Evolutionary conservation across 129 eudicot genomes (phyloP).

Genomic region (Gnaphalium uliginosum): DNA sequence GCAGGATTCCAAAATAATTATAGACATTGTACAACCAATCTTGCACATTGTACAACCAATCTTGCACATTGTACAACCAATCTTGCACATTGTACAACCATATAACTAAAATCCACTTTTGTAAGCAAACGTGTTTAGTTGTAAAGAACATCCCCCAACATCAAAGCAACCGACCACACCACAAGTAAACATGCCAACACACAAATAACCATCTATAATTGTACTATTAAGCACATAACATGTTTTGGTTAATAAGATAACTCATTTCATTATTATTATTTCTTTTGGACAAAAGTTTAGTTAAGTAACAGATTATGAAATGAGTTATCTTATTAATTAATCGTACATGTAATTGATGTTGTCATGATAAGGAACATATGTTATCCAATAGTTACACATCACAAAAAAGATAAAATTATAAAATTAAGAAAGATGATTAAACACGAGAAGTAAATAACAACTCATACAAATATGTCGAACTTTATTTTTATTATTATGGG

Average conservation of each 20-base stretch:
- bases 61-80: constrained; percentile 17
- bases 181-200: constrained; percentile 11
- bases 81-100: neutral
- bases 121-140: constrained; percentile 11
- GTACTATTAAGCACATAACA: neutral
- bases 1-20: constrained; percentile 25
- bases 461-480: neutral
- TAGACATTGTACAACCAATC: no score
- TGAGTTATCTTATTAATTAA: no score
- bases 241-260: neutral
- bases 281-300: no score
- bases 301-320: no score
- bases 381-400: neutral
- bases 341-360: no score
- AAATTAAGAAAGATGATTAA: neutral
- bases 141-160: constrained; percentile 1
- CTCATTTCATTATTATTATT: neutral
- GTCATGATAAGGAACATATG: neutral
- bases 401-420: neutral
- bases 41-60: no score
- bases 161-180: constrained; percentile 20
- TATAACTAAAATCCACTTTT: neutral
- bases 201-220: neutral
- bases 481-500: neutral
- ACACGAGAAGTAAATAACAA: neutral